Percentiles rank a stretch among this genome's conserved stretches.
phyloP scores from a whole-genome alignment of 2,329 filamentous ascomycete species.

The Fusarium pilosicola region DNA sequence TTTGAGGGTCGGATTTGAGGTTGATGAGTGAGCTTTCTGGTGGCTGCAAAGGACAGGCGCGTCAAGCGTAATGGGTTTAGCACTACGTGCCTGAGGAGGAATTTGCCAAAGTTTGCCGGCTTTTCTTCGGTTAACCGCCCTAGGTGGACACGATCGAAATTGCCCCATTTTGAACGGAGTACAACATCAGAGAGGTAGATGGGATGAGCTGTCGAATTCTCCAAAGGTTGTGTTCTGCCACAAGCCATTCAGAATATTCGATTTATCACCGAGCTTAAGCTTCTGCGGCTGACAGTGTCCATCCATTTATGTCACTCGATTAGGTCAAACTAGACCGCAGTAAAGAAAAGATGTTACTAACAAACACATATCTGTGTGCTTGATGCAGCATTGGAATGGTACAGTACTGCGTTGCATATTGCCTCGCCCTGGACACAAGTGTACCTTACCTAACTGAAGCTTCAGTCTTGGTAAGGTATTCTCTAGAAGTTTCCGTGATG shows the following conservation, averaged over 20 bases:
- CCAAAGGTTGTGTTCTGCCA: neutral
- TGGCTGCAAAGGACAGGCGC: slow-evolving; percentile 38
- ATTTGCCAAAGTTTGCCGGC: slow-evolving; percentile 20
- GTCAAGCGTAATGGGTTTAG: slow-evolving; percentile 33
- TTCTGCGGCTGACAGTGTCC: neutral
- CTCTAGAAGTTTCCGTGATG: slow-evolving; percentile 20
- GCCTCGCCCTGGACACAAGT: too few species aligned
- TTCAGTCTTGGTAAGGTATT: neutral
- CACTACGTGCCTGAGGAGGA: slow-evolving; percentile 33
- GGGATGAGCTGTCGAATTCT: neutral
- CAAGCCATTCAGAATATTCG: neutral
- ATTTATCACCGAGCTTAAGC: neutral
- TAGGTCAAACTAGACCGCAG: neutral
- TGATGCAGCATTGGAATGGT: neutral
- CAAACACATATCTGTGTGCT: neutral
- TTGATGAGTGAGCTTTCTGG: slow-evolving; percentile 37
- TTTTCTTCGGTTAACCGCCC: slow-evolving; percentile 22
- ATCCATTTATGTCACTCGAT: neutral
- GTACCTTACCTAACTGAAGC: too few species aligned
- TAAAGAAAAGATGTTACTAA: neutral
- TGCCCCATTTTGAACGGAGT: too few species aligned
- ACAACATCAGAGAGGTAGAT: too few species aligned
- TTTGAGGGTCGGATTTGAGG: slow-evolving; percentile 27
- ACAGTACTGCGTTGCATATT: neutral
- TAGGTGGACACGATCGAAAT: too few species aligned